phyloP scores from a whole-genome alignment of 1,139 yeast species.

The Protomyces pachydermus region DNA sequence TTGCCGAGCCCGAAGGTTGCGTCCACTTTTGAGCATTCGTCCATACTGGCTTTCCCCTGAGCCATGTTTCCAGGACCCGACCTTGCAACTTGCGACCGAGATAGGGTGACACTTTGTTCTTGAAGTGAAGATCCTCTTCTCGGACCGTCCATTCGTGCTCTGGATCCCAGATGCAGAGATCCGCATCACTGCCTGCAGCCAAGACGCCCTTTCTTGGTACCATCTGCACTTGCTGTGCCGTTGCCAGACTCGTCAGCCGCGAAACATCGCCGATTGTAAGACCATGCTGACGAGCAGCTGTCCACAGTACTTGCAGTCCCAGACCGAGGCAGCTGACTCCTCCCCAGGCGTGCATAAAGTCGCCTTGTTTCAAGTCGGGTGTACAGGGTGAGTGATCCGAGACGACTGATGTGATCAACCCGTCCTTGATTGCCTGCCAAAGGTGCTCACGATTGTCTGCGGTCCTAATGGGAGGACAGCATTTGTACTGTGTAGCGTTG shows the following conservation, averaged over 20 bases:
- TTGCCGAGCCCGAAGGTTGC: conserved; percentile 2
- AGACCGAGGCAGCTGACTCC: conserved; percentile 49
- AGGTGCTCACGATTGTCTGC: conserved; percentile 43
- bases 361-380: conserved; percentile 29
- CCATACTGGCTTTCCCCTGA: conserved; percentile 53
- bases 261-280: conserved; percentile 46
- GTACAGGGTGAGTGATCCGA: conserved; percentile 49
- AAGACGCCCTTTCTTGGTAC: conserved; percentile 43
- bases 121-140: conserved; percentile 51
- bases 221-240: conserved; percentile 46
- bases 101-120: conserved; percentile 81
- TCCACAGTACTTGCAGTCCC: conserved; percentile 40
- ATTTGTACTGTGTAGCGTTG: conserved; percentile 48
- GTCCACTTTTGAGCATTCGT: neutral
- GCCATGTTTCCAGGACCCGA: conserved; percentile 65
- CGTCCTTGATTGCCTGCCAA: conserved; percentile 47
- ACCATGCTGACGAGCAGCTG: conserved; percentile 38
- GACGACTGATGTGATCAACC: conserved; percentile 47
- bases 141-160: conserved; percentile 34
- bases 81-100: conserved; percentile 65
- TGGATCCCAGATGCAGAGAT: conserved; percentile 47
- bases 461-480: conserved; percentile 49
- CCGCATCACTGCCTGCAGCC: conserved; percentile 47
- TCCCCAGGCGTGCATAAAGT: conserved; percentile 43
- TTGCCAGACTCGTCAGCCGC: conserved; percentile 45